phyloP scores from a whole-genome alignment of 2,329 filamentous ascomycete genomes.

The Fusarium pseudonygamai region DNA sequence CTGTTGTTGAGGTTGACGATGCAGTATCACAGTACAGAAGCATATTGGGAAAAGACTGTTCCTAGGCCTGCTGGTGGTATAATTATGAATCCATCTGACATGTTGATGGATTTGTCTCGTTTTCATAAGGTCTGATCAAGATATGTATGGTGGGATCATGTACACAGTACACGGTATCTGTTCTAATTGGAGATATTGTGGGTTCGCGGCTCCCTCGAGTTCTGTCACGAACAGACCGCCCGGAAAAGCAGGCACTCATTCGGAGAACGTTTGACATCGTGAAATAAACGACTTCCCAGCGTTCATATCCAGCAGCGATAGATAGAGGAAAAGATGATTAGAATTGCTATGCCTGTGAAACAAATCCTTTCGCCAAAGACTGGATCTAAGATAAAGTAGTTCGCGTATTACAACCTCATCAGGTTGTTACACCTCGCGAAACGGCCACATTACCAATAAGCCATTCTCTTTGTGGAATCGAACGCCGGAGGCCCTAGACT shows the following conservation, averaged over 20 bases:
- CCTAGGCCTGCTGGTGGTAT: neutral
- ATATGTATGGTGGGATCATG: neutral
- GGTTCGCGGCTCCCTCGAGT: neutral
- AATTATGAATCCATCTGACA: neutral
- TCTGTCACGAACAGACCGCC: neutral
- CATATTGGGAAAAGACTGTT: neutral
- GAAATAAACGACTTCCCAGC: no score
- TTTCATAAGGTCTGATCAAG: neutral
- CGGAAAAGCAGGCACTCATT: neutral
- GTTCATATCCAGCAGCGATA: no score
- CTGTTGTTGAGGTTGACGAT: neutral
- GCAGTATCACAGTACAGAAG: neutral
- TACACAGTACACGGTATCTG: rapidly evolving
- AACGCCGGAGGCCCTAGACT: no score
- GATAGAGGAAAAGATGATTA: no score
- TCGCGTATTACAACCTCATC: no score
- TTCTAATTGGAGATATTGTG: neutral
- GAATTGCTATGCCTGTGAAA: no score
- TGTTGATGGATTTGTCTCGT: neutral
- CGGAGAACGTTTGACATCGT: neutral
- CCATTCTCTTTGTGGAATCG: no score
- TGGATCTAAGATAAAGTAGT: no score
- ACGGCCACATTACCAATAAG: no score
- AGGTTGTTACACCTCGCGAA: no score
- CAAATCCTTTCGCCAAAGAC: no score